A percentile compares a stretch with the other conserved stretches of the same genome.
Evolutionary conservation across 2,329 filamentous ascomycete genomes (phyloP).

Genomic region (Aspergillus cejpii): DNA sequence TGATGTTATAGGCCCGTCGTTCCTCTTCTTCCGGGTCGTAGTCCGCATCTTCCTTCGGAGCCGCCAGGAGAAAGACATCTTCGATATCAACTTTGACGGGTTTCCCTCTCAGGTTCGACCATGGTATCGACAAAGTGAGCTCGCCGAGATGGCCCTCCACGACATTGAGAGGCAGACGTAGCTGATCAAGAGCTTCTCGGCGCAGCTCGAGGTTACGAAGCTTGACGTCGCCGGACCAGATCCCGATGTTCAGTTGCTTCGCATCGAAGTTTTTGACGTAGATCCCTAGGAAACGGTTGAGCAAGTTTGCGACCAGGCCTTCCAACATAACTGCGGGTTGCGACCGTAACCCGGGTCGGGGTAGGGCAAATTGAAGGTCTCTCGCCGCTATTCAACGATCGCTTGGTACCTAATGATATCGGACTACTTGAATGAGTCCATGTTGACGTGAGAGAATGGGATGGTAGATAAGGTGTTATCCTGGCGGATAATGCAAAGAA

Average conservation of each 20-base stretch:
- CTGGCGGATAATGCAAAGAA: background rate
- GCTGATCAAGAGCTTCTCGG: slow-evolving; percentile 90
- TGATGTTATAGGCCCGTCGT: slow-evolving; percentile 75
- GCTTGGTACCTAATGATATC: slow-evolving; percentile 3
- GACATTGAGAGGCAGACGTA: slow-evolving; percentile 93
- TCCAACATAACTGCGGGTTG: slow-evolving; percentile 73
- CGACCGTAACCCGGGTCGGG: slow-evolving; percentile 70
- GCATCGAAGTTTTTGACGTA: slow-evolving; percentile 99
- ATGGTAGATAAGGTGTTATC: background rate
- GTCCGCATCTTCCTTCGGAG: slow-evolving; percentile 88
- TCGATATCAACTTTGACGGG: slow-evolving; percentile 93
- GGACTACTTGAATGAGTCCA: slow-evolving; percentile 5
- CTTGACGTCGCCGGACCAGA: slow-evolving; percentile 98
- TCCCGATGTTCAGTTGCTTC: slow-evolving; percentile 94
- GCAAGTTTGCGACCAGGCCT: slow-evolving; percentile 88
- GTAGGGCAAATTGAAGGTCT: slow-evolving; percentile 6
- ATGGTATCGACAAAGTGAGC: slow-evolving; percentile 88
- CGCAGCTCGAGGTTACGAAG: slow-evolving; percentile 86
- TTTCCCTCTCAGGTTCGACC: slow-evolving; percentile 92
- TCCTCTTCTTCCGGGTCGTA: slow-evolving; percentile 93
- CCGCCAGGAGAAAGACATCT: slow-evolving; percentile 91
- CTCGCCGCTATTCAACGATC: background rate
- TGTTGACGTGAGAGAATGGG: slow-evolving; percentile 9
- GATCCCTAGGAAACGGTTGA: slow-evolving; percentile 99
- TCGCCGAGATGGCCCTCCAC: slow-evolving; percentile 89